phyloP scores from a whole-genome alignment of 768 basidiomycete species.

The Suillus spraguei region DNA sequence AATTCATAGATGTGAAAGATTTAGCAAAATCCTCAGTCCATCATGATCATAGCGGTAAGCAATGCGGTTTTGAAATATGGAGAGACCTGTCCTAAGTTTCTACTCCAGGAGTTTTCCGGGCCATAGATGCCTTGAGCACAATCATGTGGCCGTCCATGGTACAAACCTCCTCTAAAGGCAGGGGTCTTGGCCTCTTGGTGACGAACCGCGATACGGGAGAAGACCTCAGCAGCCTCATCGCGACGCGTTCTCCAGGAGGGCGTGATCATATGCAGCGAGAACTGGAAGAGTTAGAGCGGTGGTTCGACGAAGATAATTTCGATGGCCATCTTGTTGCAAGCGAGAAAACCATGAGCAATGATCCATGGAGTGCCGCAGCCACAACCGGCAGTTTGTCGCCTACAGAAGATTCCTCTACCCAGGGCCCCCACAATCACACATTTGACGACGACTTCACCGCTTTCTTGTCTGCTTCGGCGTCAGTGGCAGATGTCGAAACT shows the following conservation, averaged over 20 bases:
- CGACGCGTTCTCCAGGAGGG: conserved; percentile 18
- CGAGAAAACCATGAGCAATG: conserved; percentile 22
- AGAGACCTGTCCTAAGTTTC: not conserved
- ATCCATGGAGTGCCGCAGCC: conserved; percentile 44
- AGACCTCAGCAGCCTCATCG: conserved; percentile 12
- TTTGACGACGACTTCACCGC: conserved; percentile 85
- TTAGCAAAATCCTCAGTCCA: conserved; percentile 6
- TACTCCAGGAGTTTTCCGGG: conserved; percentile 57
- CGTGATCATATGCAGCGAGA: conserved; percentile 47
- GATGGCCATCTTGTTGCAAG: conserved; percentile 22
- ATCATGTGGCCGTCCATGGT: conserved; percentile 89
- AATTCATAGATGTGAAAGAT: conserved; percentile 59
- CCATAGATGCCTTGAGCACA: conserved; percentile 79
- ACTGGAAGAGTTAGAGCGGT: conserved; percentile 60
- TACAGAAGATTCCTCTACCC: conserved; percentile 34
- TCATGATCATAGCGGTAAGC: conserved; percentile 23
- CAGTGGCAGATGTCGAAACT: conserved; percentile 11
- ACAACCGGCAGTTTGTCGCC: conserved; percentile 33
- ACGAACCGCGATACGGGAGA: not conserved
- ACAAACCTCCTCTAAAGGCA: conserved; percentile 23
- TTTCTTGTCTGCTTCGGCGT: conserved; percentile 63
- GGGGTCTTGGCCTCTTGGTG: conserved; percentile 1
- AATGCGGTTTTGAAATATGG: not conserved
- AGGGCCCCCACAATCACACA: conserved; percentile 25
- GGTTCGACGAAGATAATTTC: conserved; percentile 54